phyloP scores from a whole-genome alignment of 2,329 filamentous ascomycete genomes.

The Gnomoniopsis smithogilvyi region DNA sequence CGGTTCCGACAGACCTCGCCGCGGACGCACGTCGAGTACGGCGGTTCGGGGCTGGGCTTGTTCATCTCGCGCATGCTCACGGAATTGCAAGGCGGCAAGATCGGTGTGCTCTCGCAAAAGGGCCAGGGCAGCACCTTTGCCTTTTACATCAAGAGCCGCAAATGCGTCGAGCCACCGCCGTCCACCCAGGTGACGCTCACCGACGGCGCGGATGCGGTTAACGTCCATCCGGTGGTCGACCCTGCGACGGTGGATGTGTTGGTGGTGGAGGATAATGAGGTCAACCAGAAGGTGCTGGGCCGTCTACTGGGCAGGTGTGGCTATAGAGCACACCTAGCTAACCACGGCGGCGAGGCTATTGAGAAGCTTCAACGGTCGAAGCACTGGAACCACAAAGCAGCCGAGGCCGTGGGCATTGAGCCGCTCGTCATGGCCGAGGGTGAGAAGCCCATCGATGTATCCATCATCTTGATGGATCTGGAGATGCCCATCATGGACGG shows the following conservation, averaged over 20 bases:
- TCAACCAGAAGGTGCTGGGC: conserved; percentile 63
- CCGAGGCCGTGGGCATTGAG: conserved; percentile 2
- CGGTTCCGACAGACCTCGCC: conserved; percentile 77
- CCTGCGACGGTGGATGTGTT: conserved; percentile 50
- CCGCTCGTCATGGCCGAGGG: conserved; percentile 33
- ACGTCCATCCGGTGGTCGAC: conserved; percentile 24
- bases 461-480: conserved; percentile 74
- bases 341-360: conserved; percentile 57
- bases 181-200: conserved; percentile 31
- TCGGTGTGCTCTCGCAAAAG: conserved; percentile 65
- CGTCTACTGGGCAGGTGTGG: conserved; percentile 59
- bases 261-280: conserved; percentile 66
- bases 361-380: conserved; percentile 52
- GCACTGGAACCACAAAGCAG: conserved; percentile 42
- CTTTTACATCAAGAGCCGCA: conserved; percentile 71
- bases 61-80: conserved; percentile 76
- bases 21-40: conserved; percentile 74
- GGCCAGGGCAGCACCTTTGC: conserved; percentile 72
- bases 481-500: conserved; percentile 84
- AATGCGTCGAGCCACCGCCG: conserved; percentile 26
- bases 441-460: conserved; percentile 49
- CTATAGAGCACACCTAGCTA: conserved; percentile 59
- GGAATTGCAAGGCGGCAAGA: conserved; percentile 74
- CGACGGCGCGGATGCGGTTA: neutral
- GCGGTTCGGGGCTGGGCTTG: conserved; percentile 72